These are phyloP conservation scores for Entomortierella parvispora DNA, from an alignment of 192 early-diverging fungal species.

Conservation along the genomic window DNA sequence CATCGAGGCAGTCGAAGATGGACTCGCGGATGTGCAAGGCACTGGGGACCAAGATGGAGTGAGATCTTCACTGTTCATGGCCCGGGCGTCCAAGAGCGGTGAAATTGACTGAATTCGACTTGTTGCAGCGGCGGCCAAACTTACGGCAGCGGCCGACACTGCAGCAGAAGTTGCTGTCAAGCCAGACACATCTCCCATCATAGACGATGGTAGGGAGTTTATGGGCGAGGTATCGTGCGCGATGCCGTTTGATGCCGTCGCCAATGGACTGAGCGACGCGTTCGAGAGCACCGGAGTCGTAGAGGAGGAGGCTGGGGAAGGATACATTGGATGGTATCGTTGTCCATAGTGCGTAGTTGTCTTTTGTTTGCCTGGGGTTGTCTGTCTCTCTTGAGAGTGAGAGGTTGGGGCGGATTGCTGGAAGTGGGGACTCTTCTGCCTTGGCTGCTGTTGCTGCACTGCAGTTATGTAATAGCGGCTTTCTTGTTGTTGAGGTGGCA, in stretches of 20 bases:
- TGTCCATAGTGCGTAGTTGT: conserved; percentile 30
- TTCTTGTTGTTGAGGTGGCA: too few species aligned
- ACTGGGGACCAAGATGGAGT: conserved; percentile 31
- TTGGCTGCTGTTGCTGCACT: conserved; percentile 3
- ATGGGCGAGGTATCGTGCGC: conserved; percentile 10
- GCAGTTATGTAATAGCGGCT: background rate
- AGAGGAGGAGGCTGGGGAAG: conserved; percentile 35
- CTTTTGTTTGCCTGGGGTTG: conserved; percentile 36
- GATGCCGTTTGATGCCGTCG: conserved; percentile 14
- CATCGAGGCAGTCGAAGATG: conserved; percentile 36
- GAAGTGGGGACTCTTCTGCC: background rate
- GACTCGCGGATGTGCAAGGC: conserved; percentile 26
- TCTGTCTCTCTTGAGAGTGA: conserved; percentile 11
- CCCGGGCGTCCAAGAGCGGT: conserved; percentile 16
- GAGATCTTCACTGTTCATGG: conserved; percentile 3
- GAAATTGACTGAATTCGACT: conserved; percentile 29
- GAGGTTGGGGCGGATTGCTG: conserved; percentile 11
- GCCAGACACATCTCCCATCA: conserved; percentile 1
- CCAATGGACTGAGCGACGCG: conserved; percentile 21
- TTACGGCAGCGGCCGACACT: conserved; percentile 2
- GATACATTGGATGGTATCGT: conserved; percentile 46
- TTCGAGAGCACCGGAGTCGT: conserved; percentile 34
- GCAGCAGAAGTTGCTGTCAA: conserved; percentile 8
- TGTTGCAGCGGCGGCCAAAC: conserved; percentile 10
- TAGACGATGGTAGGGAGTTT: conserved; percentile 3